A percentile compares a stretch with the other conserved stretches of the same genome.
These are phyloP conservation scores for Chenopodium album DNA, from an alignment of 148 eudicot genomes.

Conservation along the genomic window DNA sequence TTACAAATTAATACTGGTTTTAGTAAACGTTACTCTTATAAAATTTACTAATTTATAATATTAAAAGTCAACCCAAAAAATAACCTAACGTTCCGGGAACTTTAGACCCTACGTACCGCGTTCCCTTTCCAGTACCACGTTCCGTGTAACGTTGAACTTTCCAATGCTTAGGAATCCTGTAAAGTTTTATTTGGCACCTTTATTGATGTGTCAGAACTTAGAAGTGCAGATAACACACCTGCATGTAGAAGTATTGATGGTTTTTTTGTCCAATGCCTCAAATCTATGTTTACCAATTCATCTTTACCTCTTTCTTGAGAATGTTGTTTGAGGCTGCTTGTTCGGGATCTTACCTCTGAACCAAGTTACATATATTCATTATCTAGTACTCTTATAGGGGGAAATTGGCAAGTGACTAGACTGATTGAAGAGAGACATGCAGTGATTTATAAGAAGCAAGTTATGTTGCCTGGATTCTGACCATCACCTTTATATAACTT, in stretches of 20 bases:
- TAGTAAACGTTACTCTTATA: too few species aligned
- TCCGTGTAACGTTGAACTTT: too few species aligned
- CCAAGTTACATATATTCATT: background rate
- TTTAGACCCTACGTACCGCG: too few species aligned
- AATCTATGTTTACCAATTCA: background rate
- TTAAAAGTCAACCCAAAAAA: too few species aligned
- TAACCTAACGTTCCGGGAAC: too few species aligned
- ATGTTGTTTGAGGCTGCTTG: background rate
- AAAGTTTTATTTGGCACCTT: background rate
- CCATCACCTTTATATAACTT: background rate
- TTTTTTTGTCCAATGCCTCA: background rate
- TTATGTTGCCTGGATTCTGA: background rate
- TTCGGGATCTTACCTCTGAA: background rate
- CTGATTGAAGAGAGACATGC: background rate
- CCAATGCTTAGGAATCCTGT: too few species aligned
- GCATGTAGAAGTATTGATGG: background rate
- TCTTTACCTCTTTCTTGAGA: background rate
- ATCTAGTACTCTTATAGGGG: background rate
- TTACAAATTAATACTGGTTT: too few species aligned
- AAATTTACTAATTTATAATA: too few species aligned
- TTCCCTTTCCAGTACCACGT: too few species aligned
- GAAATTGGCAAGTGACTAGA: background rate
- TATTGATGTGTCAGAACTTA: background rate
- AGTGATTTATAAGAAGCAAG: background rate
- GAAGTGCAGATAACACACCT: background rate